These are phyloP conservation scores for Aspergillus aculeatinus DNA, from an alignment of 2,329 filamentous ascomycete genomes.

Conservation along the genomic window DNA sequence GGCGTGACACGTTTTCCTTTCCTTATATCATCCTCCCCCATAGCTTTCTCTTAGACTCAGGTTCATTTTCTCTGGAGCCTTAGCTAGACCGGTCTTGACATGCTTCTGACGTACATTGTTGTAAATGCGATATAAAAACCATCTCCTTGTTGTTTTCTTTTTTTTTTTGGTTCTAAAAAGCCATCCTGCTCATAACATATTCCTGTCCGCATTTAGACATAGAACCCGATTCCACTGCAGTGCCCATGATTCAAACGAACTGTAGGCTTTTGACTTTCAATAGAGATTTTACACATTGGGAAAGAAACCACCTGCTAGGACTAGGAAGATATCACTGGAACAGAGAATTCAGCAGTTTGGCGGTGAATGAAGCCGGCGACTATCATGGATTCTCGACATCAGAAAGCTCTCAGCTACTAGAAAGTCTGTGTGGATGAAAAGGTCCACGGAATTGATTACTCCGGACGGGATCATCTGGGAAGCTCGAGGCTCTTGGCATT, in stretches of 20 bases:
- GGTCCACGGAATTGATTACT: slow-evolving; percentile 16
- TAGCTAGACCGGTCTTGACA: background rate
- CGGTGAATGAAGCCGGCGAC: background rate
- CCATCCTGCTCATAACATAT: background rate
- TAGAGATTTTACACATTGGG: background rate
- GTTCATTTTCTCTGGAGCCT: background rate
- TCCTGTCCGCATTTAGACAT: background rate
- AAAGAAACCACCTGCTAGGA: background rate
- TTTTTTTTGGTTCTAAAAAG: background rate
- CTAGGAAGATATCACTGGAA: too few species aligned
- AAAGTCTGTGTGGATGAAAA: background rate
- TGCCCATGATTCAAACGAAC: background rate
- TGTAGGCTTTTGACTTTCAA: background rate
- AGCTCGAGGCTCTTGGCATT: slow-evolving; percentile 14
- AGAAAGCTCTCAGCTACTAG: background rate
- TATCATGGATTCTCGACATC: background rate
- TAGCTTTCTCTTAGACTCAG: background rate
- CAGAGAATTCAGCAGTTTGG: too few species aligned
- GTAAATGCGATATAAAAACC: slow-evolving; percentile 7
- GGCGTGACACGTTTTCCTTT: background rate
- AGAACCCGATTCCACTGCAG: background rate
- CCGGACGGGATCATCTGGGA: slow-evolving; percentile 14
- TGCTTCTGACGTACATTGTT: slow-evolving; percentile 8
- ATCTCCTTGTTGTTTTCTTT: background rate
- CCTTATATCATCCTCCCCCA: slow-evolving; percentile 9